Base-by-base conservation (phyloP, 2,329 filamentous ascomycete species). In the Colletotrichum sp. region DNA sequence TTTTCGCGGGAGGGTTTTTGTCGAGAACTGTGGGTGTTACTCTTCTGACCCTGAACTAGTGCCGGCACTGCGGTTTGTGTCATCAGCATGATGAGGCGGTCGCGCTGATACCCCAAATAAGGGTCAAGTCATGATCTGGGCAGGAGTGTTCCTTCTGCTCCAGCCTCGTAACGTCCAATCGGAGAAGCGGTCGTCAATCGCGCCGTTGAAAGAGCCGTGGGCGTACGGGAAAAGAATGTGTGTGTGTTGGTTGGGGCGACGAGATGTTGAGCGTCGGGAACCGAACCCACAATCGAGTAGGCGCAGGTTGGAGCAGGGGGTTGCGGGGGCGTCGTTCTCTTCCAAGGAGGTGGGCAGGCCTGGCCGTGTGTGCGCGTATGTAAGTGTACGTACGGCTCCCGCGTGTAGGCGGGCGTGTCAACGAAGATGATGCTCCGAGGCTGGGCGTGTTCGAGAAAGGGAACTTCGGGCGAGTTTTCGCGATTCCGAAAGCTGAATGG, bases 41-140 rank as follows among this genome's bases (percentile, higher is more conserved):
- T 84, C 79, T 85, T 85, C 77, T 87, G 87, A 83, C 83, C 83
- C 81, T 87, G 86, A 82, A 82, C 82, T 81, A 86, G 81, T 86
- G 86, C 85, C 84, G 86, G 84, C 81, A 86, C 84, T 82, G 85
- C 83, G 77, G 84, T 84, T 84, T 87, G 86, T 82, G 88, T 89
- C 88, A 90, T 89, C 80, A 90, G 88, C 89, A 90, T 90, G 81
- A 86, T 89, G 86, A 85, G 81, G 59, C 65, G 68, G 66, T 77
- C 76, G 69, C 69, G 69, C 64, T 76, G 76, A 76, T 76, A 76
- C 72, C 73, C 73, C 70, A 28, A 73, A 66, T 62, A 63, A 52
- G 69, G 76, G 69, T 76, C 69, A 77, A 77, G 76, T 70, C 76
- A 77, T 77, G 76, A 73, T 77, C 73, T 70, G 73, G 55, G 63